Base-by-base conservation (phyloP, 805 yeast species). In the Candida quercuum region DNA sequence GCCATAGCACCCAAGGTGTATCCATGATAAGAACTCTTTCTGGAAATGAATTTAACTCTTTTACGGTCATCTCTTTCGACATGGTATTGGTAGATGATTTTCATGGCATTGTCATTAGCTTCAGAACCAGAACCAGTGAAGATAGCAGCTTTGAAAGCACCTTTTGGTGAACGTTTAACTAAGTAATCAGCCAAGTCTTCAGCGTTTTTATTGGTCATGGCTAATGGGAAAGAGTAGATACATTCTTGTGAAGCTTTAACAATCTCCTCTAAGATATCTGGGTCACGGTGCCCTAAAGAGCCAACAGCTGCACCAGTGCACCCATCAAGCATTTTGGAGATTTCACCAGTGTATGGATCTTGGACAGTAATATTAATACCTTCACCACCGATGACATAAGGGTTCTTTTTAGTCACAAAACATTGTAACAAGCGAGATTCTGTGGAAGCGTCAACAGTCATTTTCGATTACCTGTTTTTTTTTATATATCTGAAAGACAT, bases 41-140 rank as follows among this genome's bases (percentile, higher is more conserved):
- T 60, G 14, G 69, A 59, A 40, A 71, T 65, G 45, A 66, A 67
- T 39, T 67, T 63, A 47, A 54, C 52, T 53, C 74, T 63, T 39
- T 62, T 53, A 5, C 56, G 43, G 39, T 69, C 70, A 33, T 72
- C 73, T 17, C 50, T 60, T 45, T 66, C 73, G 28, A 63, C 53
- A 40, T 59, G 67, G 45, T 64, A 71, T 51, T 70, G 73, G 49
- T 64, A 61, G 22, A 74, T 73, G 44, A 78, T 72, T 59, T 77
- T 78, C 49, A 78, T 47, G 4, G 81, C 81, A 22, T 78, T 79
- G 52, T 78, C 84, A 52, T 75, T 78, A 17, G 83, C 75, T 57
- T 78, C 85, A n/a, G 83, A 66, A 9, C 86, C 87, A 3, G 81
- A 72, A 40, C 78, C 77, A 35, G 75, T 68, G 56, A 65, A 67